Conservation (phyloP, 805 yeast genomes). For the Cyberlindnera samutprakarnensis region DNA sequence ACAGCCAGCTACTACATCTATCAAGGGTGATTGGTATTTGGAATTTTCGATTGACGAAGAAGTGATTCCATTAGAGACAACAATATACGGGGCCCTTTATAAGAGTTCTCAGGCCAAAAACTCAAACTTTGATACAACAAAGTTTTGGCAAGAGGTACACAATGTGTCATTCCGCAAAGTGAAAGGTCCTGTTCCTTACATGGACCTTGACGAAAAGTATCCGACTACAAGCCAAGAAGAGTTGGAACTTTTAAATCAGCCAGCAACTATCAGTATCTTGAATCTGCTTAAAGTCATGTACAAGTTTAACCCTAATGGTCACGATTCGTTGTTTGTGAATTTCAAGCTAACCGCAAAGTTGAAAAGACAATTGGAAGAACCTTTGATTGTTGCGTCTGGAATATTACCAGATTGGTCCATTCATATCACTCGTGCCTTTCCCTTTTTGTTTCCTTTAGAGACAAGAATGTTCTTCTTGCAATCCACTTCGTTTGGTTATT, state of each 20-base stretch:
- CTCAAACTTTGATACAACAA: constrained; percentile 36
- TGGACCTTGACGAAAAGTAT: constrained; percentile 23
- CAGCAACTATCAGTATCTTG: constrained; percentile 29
- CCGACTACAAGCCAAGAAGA: constrained; percentile 23
- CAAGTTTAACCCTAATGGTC: constrained; percentile 16
- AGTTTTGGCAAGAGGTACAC: constrained; percentile 54
- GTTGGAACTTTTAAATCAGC: constrained; percentile 25
- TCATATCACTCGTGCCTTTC: constrained; percentile 60
- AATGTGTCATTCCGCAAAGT: constrained; percentile 39
- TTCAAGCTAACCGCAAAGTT: constrained; percentile 81
- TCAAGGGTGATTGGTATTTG: constrained; percentile 28
- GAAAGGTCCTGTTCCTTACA: constrained; percentile 19
- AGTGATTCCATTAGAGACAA: constrained; percentile 53
- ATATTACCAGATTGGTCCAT: constrained; percentile 82
- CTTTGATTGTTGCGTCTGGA: constrained; percentile 79
- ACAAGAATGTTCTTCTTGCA: constrained; percentile 72
- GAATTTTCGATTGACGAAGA: constrained; percentile 56
- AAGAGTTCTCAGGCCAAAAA: constrained; percentile 33
- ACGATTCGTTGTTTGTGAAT: constrained; percentile 43
- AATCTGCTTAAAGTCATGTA: constrained; percentile 41
- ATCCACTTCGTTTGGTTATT: constrained; percentile 86
- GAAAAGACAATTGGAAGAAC: constrained; percentile 83
- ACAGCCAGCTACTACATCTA: constrained; percentile 11
- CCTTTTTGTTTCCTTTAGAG: constrained; percentile 81
- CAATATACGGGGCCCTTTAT: constrained; percentile 71